These are phyloP conservation scores for Allium sativum DNA, from an alignment of 106 monocot genomes.

Conservation along the genomic window DNA sequence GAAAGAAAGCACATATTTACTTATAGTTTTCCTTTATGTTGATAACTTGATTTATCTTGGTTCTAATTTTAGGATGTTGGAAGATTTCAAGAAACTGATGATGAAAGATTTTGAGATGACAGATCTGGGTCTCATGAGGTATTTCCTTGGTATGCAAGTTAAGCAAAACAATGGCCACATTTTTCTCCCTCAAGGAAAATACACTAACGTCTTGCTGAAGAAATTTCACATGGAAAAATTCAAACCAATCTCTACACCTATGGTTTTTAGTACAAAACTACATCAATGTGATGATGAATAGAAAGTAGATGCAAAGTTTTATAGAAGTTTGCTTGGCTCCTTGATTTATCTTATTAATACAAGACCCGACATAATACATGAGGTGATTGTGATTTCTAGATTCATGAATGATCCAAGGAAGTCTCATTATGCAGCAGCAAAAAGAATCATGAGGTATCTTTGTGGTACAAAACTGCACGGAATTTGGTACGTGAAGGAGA, in stretches of 20 bases:
- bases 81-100: neutral
- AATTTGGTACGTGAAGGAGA: neutral
- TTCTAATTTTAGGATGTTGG: neutral
- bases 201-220: too few relatives aligned
- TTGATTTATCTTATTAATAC: neutral
- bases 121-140: neutral
- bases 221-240: too few relatives aligned
- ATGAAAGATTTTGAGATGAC: neutral
- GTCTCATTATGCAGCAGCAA: too few relatives aligned
- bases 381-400: too few relatives aligned
- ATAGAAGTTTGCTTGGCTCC: neutral
- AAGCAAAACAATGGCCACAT: neutral
- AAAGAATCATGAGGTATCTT: constrained; percentile 1
- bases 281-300: neutral
- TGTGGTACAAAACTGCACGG: neutral
- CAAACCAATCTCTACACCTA: too few relatives aligned
- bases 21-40: too few relatives aligned
- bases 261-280: too few relatives aligned
- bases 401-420: too few relatives aligned
- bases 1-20: too few relatives aligned
- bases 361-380: too few relatives aligned
- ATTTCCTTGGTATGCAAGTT: constrained; percentile 2
- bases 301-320: neutral
- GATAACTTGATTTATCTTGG: constrained; percentile 8
- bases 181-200: constrained; percentile 1